Evolutionary conservation across 2,329 filamentous ascomycete genomes (phyloP).

Genomic region (Graphilbum fragrans): DNA sequence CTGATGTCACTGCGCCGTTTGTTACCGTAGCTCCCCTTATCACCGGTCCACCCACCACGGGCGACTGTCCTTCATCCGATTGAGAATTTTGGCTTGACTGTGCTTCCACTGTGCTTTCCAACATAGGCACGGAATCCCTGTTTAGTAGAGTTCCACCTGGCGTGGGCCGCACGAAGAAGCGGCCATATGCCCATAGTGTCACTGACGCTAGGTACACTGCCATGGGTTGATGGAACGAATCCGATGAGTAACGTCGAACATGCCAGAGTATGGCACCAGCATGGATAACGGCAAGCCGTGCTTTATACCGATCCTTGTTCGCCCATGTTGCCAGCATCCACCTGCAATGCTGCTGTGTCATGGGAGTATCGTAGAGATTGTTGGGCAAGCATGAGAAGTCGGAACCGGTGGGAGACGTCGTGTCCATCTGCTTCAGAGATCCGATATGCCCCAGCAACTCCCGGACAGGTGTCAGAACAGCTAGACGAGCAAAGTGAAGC

Average conservation of each 20-base stretch:
- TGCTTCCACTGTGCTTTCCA: too few relatives aligned
- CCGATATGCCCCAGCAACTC: conserved; percentile 11
- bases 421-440: too few relatives aligned
- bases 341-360: conserved; percentile 5
- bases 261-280: conserved; percentile 40
- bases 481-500: conserved; percentile 26
- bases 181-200: conserved; percentile 30
- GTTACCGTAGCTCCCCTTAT: too few relatives aligned
- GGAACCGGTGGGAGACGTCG: too few relatives aligned
- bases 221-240: conserved; percentile 33
- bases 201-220: conserved; percentile 31
- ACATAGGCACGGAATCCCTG: too few relatives aligned
- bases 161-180: background rate
- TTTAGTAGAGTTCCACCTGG: background rate
- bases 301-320: conserved; percentile 39
- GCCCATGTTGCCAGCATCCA: conserved; percentile 32
- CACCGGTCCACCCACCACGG: too few relatives aligned
- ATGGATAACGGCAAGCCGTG: conserved; percentile 42
- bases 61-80: too few relatives aligned
- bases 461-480: conserved; percentile 23
- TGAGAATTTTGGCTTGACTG: too few relatives aligned
- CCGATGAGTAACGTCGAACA: conserved; percentile 32
- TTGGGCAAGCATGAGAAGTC: background rate
- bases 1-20: background rate
- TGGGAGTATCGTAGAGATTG: background rate